phyloP scores from a whole-genome alignment of 352 stramenopile genomes.

The Phytophthora sansomeana region DNA sequence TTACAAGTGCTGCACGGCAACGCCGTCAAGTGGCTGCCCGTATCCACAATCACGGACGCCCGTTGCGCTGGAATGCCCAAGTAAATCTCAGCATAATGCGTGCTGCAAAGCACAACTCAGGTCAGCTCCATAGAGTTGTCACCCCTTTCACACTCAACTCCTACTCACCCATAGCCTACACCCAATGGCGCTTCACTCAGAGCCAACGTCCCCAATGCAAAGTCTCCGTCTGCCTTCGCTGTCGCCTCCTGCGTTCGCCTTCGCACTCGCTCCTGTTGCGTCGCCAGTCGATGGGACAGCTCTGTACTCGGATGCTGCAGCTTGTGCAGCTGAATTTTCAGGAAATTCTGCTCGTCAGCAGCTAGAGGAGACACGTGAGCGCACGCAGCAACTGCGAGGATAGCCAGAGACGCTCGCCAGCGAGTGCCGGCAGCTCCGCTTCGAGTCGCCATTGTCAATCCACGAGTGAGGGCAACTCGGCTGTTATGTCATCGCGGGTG shows the following conservation, averaged over 20 bases:
- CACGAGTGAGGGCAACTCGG: conserved; percentile 2
- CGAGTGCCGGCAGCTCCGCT: conserved; percentile 1
- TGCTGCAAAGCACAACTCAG: conserved; percentile 46
- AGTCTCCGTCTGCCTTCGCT: conserved; percentile 14
- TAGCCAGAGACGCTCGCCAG: conserved; percentile 21
- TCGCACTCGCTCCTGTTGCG: conserved; percentile 60
- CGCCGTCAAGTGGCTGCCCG: conserved; percentile 82
- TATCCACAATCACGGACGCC: conserved; percentile 89
- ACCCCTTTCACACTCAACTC: background rate
- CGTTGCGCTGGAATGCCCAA: conserved; percentile 80
- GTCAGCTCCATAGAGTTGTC: background rate
- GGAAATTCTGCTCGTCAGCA: conserved; percentile 10
- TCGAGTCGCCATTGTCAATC: conserved; percentile 9
- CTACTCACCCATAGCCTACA: conserved; percentile 69
- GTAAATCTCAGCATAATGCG: conserved; percentile 87
- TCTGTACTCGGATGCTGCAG: conserved; percentile 23
- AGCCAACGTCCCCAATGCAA: conserved; percentile 42
- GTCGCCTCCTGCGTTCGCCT: conserved; percentile 39
- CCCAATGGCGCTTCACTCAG: conserved; percentile 71
- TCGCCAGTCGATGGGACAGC: conserved; percentile 22
- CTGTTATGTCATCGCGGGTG: background rate
- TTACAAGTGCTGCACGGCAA: conserved; percentile 76
- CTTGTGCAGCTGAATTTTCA: conserved; percentile 43
- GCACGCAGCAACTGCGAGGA: conserved; percentile 8
- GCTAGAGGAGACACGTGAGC: background rate